Evolutionary conservation across 23 red algal species (phyloP).

Genomic region (Pyropia yezoensis): DNA sequence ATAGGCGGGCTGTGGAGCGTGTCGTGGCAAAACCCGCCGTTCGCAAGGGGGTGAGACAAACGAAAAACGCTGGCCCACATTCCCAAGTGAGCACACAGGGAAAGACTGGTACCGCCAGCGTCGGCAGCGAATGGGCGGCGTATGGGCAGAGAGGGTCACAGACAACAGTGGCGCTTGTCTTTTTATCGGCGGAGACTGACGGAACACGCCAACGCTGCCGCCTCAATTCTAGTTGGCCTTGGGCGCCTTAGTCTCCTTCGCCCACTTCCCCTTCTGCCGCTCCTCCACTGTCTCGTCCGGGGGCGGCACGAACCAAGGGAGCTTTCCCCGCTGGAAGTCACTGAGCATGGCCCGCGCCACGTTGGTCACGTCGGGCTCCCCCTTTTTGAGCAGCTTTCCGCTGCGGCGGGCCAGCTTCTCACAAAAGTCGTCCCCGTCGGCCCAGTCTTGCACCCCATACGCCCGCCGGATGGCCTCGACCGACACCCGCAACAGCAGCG

Average conservation of each 20-base stretch:
- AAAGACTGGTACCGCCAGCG: too few relatives aligned
- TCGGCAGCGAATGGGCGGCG: too few relatives aligned
- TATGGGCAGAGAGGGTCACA: too few relatives aligned
- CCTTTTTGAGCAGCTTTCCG: constrained; percentile 68
- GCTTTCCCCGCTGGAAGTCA: constrained; percentile 84
- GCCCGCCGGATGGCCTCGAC: constrained; percentile 36
- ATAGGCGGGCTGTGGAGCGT: too few relatives aligned
- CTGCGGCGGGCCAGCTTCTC: constrained; percentile 50
- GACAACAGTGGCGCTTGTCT: too few relatives aligned
- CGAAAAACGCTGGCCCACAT: too few relatives aligned
- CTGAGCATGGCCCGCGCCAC: constrained; percentile 61
- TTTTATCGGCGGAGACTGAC: too few relatives aligned
- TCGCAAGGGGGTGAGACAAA: too few relatives aligned
- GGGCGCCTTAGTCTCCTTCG: not conserved
- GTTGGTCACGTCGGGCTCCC: constrained; percentile 79
- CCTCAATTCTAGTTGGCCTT: not conserved
- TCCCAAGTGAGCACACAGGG: too few relatives aligned
- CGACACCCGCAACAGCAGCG: constrained; percentile 52
- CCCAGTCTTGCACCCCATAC: constrained; percentile 58
- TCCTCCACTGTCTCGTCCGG: constrained; percentile 15
- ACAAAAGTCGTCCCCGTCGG: constrained; percentile 66
- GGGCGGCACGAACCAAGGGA: constrained; percentile 89
- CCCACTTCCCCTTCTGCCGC: not conserved
- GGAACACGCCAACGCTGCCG: too few relatives aligned
- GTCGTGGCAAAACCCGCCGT: too few relatives aligned